Evolutionary conservation across 2,329 filamentous ascomycete species (phyloP).

Genomic region (Drechmeria coniospora): DNA sequence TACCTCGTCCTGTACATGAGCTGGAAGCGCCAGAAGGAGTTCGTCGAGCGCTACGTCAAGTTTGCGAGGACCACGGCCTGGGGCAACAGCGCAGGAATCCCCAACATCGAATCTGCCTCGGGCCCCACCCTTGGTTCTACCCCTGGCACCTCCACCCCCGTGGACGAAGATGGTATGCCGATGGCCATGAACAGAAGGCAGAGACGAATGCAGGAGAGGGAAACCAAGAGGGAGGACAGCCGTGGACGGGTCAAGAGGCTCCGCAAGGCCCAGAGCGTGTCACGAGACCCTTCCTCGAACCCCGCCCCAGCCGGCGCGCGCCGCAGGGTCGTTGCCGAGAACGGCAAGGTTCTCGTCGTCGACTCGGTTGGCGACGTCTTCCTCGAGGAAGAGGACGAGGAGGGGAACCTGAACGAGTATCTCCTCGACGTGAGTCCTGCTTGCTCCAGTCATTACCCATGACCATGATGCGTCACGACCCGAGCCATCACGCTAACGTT

Average conservation of each 20-base stretch:
- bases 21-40: constrained; percentile 82
- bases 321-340: constrained; percentile 82
- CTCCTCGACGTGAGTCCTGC: constrained; percentile 79
- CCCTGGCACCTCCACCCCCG: constrained; percentile 27
- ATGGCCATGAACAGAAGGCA: constrained; percentile 62
- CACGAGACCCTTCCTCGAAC: constrained; percentile 35
- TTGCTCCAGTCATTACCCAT: too few relatives aligned
- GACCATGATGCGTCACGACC: background rate
- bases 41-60: constrained; percentile 80
- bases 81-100: constrained; percentile 66
- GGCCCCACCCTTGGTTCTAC: constrained; percentile 26
- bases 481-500: constrained; percentile 6
- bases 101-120: constrained; percentile 40
- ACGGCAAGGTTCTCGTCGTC: constrained; percentile 87
- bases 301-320: constrained; percentile 51
- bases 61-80: constrained; percentile 79
- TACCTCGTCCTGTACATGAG: constrained; percentile 73
- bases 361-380: constrained; percentile 87
- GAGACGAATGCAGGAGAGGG: constrained; percentile 4
- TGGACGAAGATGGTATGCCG: constrained; percentile 33
- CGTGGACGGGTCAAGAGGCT: constrained; percentile 36
- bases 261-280: constrained; percentile 18
- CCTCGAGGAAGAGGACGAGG: constrained; percentile 80
- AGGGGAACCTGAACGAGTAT: constrained; percentile 70
- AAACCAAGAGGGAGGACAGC: constrained; percentile 45